phyloP scores from a whole-genome alignment of 805 yeast species.

The Monosporozyma aerobia region DNA sequence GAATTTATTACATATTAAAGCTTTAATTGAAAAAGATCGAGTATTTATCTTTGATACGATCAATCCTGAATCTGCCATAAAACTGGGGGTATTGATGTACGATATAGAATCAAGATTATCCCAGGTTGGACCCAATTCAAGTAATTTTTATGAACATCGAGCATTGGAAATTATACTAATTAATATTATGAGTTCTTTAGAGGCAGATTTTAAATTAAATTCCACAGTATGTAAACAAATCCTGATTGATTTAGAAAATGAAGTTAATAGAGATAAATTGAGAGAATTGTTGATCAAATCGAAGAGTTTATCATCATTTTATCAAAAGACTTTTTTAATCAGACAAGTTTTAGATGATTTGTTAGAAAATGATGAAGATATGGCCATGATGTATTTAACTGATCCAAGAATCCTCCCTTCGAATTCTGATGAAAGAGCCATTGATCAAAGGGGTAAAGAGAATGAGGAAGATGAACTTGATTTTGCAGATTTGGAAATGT shows the following conservation, averaged over 20 bases:
- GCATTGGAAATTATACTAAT: conserved; percentile 78
- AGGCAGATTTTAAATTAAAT: conserved; percentile 61
- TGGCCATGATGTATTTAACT: conserved; percentile 68
- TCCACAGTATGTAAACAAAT: conserved; percentile 50
- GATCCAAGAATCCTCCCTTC: conserved; percentile 16
- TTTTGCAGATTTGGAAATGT: conserved; percentile 74
- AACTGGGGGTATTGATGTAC: conserved; percentile 69
- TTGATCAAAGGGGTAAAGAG: background rate
- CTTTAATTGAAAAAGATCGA: conserved; percentile 68
- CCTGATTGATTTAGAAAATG: conserved; percentile 62
- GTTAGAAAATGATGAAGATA: conserved; percentile 78
- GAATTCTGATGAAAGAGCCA: background rate
- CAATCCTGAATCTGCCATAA: conserved; percentile 48
- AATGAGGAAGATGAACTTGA: conserved; percentile 23
- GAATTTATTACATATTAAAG: conserved; percentile 80
- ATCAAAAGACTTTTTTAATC: conserved; percentile 67
- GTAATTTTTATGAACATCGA: conserved; percentile 54
- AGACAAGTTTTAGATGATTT: conserved; percentile 76
- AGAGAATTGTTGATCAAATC: conserved; percentile 66
- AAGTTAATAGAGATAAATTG: conserved; percentile 66
- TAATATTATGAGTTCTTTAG: conserved; percentile 71
- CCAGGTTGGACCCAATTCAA: conserved; percentile 6
- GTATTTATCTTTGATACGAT: conserved; percentile 74
- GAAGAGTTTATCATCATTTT: conserved; percentile 59
- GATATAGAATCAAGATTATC: conserved; percentile 68